These are phyloP conservation scores for Wickerhamiella sorbophila DNA, from an alignment of 805 yeast genomes.

Conservation along the genomic window DNA sequence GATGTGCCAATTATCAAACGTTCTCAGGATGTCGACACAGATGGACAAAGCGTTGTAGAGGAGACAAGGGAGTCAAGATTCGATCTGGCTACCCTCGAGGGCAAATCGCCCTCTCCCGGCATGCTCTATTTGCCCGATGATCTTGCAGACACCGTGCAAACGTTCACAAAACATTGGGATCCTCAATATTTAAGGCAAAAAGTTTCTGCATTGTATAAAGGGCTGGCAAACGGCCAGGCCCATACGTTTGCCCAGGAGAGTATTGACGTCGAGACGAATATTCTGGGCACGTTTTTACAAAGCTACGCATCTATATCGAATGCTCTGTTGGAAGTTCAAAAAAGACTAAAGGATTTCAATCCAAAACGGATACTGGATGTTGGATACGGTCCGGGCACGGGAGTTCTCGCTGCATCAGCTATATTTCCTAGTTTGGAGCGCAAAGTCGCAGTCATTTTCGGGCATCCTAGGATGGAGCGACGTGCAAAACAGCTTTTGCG, in stretches of 20 bases:
- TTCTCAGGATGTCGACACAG: neutral
- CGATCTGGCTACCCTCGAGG: constrained; percentile 42
- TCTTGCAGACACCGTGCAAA: constrained; percentile 44
- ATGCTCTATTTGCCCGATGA: constrained; percentile 42
- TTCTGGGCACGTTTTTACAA: constrained; percentile 68
- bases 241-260: constrained; percentile 32
- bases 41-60: neutral
- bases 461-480: constrained; percentile 58
- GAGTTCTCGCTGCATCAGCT: constrained; percentile 78
- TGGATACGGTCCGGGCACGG: constrained; percentile 87
- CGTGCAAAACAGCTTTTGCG: constrained; percentile 66
- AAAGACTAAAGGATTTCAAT: constrained; percentile 36
- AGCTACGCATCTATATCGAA: constrained; percentile 60
- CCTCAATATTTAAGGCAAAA: constrained; percentile 53
- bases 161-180: constrained; percentile 44
- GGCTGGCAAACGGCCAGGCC: constrained; percentile 38
- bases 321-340: constrained; percentile 50
- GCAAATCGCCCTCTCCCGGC: constrained; percentile 35
- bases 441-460: constrained; percentile 61
- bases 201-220: constrained; percentile 42
- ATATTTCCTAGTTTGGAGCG: constrained; percentile 53
- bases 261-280: constrained; percentile 51
- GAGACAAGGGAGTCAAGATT: constrained; percentile 27
- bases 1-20: constrained; percentile 6
- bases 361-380: constrained; percentile 64